Evolutionary conservation across 306 rosid genomes (phyloP).

Genomic region (Prunus mongolica): DNA sequence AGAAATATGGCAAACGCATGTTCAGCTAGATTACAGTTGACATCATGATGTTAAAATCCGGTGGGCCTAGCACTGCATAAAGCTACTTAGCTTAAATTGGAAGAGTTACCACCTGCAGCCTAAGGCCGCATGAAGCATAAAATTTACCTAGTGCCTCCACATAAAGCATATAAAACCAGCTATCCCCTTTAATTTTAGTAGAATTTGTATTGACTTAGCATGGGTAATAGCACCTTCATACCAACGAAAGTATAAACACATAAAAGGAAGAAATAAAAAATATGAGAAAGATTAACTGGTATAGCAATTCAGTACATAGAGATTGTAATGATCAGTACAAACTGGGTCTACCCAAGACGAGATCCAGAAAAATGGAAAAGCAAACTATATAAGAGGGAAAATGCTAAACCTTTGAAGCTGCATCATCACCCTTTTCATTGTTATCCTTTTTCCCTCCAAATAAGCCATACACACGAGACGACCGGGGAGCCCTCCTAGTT

Average conservation of each 20-base stretch:
- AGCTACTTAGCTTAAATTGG: neutral
- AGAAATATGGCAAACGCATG: neutral
- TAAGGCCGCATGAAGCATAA: neutral
- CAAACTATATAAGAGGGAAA: neutral
- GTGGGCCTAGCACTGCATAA: neutral
- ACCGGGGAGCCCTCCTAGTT: constrained; percentile 18
- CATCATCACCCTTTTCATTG: constrained; percentile 58
- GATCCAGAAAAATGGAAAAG: neutral
- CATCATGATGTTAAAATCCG: neutral
- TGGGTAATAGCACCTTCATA: neutral
- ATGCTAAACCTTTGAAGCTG: constrained; percentile 58
- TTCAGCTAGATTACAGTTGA: neutral
- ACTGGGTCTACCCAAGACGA: neutral
- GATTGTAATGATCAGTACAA: neutral
- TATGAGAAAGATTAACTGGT: neutral
- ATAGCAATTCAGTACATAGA: neutral
- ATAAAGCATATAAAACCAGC: neutral
- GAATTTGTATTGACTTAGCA: neutral
- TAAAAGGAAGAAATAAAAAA: neutral
- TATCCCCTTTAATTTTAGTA: neutral
- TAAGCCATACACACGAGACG: constrained; percentile 45
- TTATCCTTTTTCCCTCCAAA: constrained; percentile 70
- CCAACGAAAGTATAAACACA: neutral
- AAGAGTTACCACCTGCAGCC: neutral
- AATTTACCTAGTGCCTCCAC: neutral